Evolutionary conservation across 2,329 filamentous ascomycete species (phyloP).

Genomic region (Didymosphaeria variabile): DNA sequence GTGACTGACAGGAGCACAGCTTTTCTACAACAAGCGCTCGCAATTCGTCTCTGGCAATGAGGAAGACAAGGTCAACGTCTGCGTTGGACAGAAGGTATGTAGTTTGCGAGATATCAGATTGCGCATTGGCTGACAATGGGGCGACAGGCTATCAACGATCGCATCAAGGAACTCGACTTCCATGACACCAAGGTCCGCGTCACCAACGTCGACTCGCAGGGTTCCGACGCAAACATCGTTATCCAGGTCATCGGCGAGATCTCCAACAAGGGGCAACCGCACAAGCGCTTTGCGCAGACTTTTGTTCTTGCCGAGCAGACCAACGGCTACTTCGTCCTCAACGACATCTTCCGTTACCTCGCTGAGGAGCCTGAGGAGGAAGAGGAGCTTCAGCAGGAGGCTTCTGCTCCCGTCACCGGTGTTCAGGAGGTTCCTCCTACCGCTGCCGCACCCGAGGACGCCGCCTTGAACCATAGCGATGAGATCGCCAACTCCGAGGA

Average conservation of each 20-base stretch:
- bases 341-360: constrained; percentile 96
- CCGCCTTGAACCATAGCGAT: constrained; percentile 42
- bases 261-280: constrained; percentile 89
- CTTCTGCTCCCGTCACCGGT: constrained; percentile 46
- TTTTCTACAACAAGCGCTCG: constrained; percentile 96
- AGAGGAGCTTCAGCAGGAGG: constrained; percentile 52
- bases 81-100: constrained; percentile 84
- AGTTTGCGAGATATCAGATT: background rate
- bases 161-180: constrained; percentile 91
- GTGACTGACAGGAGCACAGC: constrained; percentile 52
- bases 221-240: constrained; percentile 90
- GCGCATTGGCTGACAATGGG: constrained; percentile 27
- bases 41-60: constrained; percentile 94
- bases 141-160: constrained; percentile 84
- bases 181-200: constrained; percentile 98
- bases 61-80: constrained; percentile 86
- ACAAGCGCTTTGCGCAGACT: constrained; percentile 96
- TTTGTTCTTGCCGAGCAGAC: constrained; percentile 97
- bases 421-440: constrained; percentile 53
- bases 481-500: constrained; percentile 56
- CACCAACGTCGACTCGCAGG: constrained; percentile 96
- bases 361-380: constrained; percentile 81
- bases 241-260: constrained; percentile 99
- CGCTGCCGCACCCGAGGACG: constrained; percentile 40
- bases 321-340: constrained; percentile 97